Percentiles rank a stretch among this genome's conserved stretches.
These are phyloP conservation scores for Annona squamosa DNA, from an alignment of 164 flowering plant species.

Conservation along the genomic window DNA sequence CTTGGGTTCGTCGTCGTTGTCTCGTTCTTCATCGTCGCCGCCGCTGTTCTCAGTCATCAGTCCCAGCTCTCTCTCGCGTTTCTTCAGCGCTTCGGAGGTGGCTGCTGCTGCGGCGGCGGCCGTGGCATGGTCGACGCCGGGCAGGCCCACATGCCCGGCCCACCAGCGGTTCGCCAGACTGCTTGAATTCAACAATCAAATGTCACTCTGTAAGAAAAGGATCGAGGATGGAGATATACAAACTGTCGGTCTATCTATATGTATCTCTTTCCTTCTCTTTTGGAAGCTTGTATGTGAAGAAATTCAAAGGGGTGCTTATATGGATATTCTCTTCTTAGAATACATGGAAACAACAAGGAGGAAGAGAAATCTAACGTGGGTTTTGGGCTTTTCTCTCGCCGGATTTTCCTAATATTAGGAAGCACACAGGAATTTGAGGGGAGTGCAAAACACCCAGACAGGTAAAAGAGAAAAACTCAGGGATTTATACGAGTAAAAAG, in stretches of 20 bases:
- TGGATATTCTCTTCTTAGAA: not conserved
- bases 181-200: constrained; percentile 1
- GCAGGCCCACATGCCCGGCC: constrained; percentile 53
- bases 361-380: not conserved
- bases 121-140: constrained; percentile 30
- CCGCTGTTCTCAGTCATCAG: constrained; percentile 14
- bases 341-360: not conserved
- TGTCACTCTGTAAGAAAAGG: not conserved
- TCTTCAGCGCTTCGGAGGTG: constrained; percentile 6
- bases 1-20: constrained; percentile 43
- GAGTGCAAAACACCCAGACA: not conserved
- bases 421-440: not conserved
- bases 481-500: not conserved
- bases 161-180: constrained; percentile 69
- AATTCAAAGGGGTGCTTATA: not conserved
- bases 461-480: not conserved
- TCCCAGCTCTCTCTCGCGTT: constrained; percentile 25
- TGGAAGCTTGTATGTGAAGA: constrained; percentile 1
- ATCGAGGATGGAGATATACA: no score
- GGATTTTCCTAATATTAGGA: not conserved
- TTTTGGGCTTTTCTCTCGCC: not conserved
- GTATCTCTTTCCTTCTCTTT: not conserved
- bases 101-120: constrained; percentile 21
- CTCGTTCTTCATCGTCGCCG: constrained; percentile 38
- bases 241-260: not conserved